Evolutionary conservation across 495 filamentous ascomycete genomes (phyloP), one percentile per base, ranked within the genome.

Genomic region (Gamarada debralockiae): DNA sequence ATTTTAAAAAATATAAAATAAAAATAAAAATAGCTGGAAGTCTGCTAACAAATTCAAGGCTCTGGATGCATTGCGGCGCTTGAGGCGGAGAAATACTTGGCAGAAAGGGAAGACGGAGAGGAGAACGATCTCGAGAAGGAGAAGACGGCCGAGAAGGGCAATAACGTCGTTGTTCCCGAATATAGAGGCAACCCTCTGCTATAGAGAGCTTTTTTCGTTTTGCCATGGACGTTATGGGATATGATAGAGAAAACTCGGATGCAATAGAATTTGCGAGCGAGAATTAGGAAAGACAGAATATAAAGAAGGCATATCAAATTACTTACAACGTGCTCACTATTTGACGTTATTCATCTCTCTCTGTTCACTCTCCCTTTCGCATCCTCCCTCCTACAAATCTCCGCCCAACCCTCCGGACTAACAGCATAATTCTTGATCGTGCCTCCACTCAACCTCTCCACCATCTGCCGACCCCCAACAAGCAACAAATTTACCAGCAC

Each of bases 31-130:
- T 36, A 21, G 27, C 5, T 22, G n/a, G 6, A 20, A 13, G 29
- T 48, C 12, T 57, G 24, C 73, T 77, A 63, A 80, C 67, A 17
- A 39, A 24, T 27, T 22, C 14, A 41, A 95, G 91, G 92, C 20
- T 86, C 92, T 54, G 93, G 93, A 59, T 98, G 93, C 67, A 83
- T 96, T 63, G 93, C 93, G 40, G 93, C 92, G 14, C 77, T 98
- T 37, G 93, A 98, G 59, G 91, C 92, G 24, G 93, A 98, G 74
- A 92, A 95, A 66, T 93, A 77, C 71, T 71, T 98, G 41, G 73
- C 88, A 0, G 92, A 97, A 58, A 67, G 75, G 56, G 90, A 92
- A 55, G 74, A 75, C 7, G 70, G 70, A 12, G 67, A 68, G 36
- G 73, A 75, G 36, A 60, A 63, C 31, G 60, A 65, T 38, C 58